phyloP scores from a whole-genome alignment of 345 rosid genomes.

The Syzygium oleosum region DNA sequence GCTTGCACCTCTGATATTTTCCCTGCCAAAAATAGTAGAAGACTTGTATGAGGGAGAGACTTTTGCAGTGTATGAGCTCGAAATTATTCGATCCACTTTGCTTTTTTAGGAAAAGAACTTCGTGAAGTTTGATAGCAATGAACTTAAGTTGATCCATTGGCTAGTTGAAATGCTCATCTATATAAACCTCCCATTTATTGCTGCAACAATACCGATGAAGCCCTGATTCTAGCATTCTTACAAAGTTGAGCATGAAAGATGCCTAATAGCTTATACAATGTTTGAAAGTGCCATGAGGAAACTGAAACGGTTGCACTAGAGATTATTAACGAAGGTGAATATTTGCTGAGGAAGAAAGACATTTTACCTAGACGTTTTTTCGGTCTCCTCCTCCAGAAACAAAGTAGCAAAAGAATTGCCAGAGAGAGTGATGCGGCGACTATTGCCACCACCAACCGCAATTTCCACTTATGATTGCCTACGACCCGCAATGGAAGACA shows the following conservation, averaged over 20 bases:
- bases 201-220: background rate
- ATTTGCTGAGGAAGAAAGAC: background rate
- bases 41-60: background rate
- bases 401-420: background rate
- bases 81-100: background rate
- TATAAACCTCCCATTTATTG: background rate
- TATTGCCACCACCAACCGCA: background rate
- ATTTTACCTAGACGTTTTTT: background rate
- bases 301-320: background rate
- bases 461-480: background rate
- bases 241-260: background rate
- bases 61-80: background rate
- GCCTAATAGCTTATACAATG: background rate
- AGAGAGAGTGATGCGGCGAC: background rate
- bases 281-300: background rate
- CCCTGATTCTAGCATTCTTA: background rate
- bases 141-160: background rate
- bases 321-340: background rate
- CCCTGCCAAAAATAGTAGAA: background rate
- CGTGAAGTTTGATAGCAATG: background rate
- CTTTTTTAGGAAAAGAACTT: background rate
- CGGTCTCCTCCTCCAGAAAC: background rate
- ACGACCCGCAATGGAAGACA: background rate
- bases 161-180: background rate
- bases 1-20: background rate